Evolutionary conservation across 2,329 filamentous ascomycete species (phyloP).

Genomic region (Colletotrichum sansevieriae): DNA sequence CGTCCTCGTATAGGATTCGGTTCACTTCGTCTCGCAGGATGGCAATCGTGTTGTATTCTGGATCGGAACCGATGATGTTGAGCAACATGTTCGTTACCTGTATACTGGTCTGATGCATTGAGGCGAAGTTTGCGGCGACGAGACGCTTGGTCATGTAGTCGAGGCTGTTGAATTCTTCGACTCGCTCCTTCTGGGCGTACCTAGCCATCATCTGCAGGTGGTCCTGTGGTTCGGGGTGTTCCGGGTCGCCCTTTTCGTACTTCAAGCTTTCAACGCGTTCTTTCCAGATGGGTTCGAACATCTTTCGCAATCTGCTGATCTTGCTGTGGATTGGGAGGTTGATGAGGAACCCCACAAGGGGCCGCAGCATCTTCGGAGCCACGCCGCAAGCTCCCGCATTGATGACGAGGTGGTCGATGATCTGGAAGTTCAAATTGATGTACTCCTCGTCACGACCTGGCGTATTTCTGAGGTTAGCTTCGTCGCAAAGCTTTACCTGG

Average conservation of each 20-base stretch:
- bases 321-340: constrained; percentile 44
- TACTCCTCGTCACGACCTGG: constrained; percentile 52
- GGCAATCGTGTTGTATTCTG: constrained; percentile 53
- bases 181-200: constrained; percentile 54
- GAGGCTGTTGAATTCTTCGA: constrained; percentile 50
- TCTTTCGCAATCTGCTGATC: constrained; percentile 46
- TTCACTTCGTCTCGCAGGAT: constrained; percentile 54
- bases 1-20: constrained; percentile 46
- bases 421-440: constrained; percentile 46
- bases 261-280: constrained; percentile 46
- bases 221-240: constrained; percentile 51
- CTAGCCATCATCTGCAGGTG: constrained; percentile 58
- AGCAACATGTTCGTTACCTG: constrained; percentile 56
- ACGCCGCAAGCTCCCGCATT: constrained; percentile 50
- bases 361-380: constrained; percentile 49
- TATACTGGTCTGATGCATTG: constrained; percentile 56
- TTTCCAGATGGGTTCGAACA: constrained; percentile 45
- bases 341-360: constrained; percentile 48
- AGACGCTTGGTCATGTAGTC: constrained; percentile 50
- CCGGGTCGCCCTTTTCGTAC: constrained; percentile 30
- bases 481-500: no score
- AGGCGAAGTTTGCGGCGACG: constrained; percentile 51
- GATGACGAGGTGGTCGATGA: constrained; percentile 50
- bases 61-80: constrained; percentile 52
- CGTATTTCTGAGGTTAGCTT: no score